Conservation (phyloP, 2,329 filamentous ascomycete species). For the Colletotrichum theobromicola region DNA sequence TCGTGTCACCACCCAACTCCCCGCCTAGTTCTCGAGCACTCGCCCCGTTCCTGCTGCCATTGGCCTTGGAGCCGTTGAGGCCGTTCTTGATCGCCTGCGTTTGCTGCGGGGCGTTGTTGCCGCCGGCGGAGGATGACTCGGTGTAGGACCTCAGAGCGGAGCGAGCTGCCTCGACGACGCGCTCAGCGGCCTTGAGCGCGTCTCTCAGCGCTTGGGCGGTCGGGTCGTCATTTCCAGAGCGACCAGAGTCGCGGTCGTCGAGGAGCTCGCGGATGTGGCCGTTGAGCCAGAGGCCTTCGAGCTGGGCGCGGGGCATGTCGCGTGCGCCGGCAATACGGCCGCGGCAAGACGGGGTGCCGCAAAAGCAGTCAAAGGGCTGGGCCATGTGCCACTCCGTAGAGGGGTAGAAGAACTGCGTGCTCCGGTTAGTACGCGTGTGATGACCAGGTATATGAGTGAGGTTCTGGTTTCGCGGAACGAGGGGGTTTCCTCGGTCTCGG, state of each 20-base stretch:
- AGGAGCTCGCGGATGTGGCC: constrained; percentile 63
- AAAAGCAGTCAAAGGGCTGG: constrained; percentile 72
- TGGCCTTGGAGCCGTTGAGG: constrained; percentile 17
- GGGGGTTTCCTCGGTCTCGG: background rate
- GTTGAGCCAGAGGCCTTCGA: constrained; percentile 67
- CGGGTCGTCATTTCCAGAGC: constrained; percentile 35
- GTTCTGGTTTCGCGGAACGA: background rate
- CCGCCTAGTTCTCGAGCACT: constrained; percentile 55
- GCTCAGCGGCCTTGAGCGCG: constrained; percentile 50
- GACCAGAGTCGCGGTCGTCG: constrained; percentile 38
- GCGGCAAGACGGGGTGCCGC: constrained; percentile 60
- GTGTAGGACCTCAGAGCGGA: constrained; percentile 47
- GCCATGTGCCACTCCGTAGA: constrained; percentile 79
- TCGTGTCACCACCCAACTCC: constrained; percentile 68
- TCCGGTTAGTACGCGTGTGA: background rate
- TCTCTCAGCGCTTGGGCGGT: constrained; percentile 47
- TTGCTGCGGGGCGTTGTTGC: constrained; percentile 10
- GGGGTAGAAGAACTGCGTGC: constrained; percentile 73
- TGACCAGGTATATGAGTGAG: background rate
- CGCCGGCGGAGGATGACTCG: constrained; percentile 24
- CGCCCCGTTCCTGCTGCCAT: constrained; percentile 15
- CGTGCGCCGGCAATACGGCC: constrained; percentile 68
- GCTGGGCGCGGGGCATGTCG: constrained; percentile 58
- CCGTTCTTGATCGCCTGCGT: background rate
- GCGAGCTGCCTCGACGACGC: constrained; percentile 50